Evolutionary conservation across 768 basidiomycete species (phyloP), one percentile per base, ranked within the genome.

Genomic region (Boletus insuetus): DNA sequence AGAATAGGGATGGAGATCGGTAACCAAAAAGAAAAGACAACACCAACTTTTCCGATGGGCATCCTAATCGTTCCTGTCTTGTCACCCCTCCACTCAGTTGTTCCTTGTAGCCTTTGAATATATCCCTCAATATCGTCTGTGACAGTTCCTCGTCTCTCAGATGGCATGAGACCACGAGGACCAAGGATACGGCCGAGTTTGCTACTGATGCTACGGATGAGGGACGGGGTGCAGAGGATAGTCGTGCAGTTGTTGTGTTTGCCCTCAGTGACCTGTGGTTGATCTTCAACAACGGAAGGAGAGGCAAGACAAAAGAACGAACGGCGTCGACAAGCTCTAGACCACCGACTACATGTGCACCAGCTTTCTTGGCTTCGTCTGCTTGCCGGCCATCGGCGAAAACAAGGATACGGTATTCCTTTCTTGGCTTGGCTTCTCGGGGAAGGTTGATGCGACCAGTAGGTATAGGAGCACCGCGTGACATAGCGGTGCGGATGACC

Each of bases 81-180:
- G 74, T 97, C 94, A 10, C 91, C 92, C 72, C 86, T 91, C 94
- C 96, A 99, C 67, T 98, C 94, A 44, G 87, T 84, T 5, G 87
- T 86, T 13, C 91, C 92, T 53, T 84, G 82, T 35, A 96, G 80
- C 46, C 83, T 82, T 62, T 83, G 79, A 53, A 99, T 85, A 59
- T 89, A 95, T 13, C 84, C 85, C 14, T 79, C 86, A 40, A 98
- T 78, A 56, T 98, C 92, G 47, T 94, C 90, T 2, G 92, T 91
- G 19, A 98, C 96, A 1, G 95, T 95, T 6, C 97, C 97, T 54
- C 94, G 82, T 69, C 94, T 86, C 58, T 89, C 91, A 8, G 91
- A 89, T 12, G 97, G 97, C 95, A 99, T 97, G 43, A 98, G 75
- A 53, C 96, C 96, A 49, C 91, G 84, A 40, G 94, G 95, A 63